Conservation (phyloP, 352 stramenopile genomes). For the Phytopythium mirpurense region DNA sequence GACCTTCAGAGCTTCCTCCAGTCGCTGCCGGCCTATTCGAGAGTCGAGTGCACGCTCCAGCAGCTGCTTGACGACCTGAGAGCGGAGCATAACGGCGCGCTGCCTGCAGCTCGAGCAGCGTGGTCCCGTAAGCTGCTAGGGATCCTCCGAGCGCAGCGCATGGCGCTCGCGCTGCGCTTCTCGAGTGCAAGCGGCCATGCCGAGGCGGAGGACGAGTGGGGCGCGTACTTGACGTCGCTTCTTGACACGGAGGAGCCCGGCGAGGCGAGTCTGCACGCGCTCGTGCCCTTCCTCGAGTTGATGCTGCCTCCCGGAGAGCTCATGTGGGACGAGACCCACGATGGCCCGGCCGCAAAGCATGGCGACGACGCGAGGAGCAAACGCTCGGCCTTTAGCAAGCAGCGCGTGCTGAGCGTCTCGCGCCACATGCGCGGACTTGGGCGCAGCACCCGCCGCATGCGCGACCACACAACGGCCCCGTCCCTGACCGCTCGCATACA, state of each 20-base stretch:
- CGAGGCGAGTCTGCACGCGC: slow-evolving; percentile 12
- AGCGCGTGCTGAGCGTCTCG: not conserved
- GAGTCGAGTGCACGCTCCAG: slow-evolving; percentile 10
- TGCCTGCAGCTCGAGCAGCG: slow-evolving; percentile 9
- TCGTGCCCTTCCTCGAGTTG: slow-evolving; percentile 16
- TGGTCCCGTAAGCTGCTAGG: slow-evolving; percentile 14
- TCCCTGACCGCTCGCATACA: no score
- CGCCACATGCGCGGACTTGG: not conserved
- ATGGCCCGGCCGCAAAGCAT: not conserved
- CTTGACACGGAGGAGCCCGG: slow-evolving; percentile 9
- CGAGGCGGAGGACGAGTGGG: slow-evolving; percentile 9
- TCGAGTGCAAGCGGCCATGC: not conserved
- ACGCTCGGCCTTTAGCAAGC: not conserved
- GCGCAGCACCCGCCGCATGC: not conserved
- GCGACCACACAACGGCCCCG: not conserved
- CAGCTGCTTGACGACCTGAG: slow-evolving; percentile 10
- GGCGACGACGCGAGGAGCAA: not conserved
- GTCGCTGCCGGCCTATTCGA: slow-evolving; percentile 14
- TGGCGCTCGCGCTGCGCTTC: slow-evolving; percentile 9
- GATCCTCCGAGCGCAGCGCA: slow-evolving; percentile 10
- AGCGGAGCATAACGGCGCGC: slow-evolving; percentile 3
- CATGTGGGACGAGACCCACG: slow-evolving; percentile 4
- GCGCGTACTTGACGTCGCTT: slow-evolving; percentile 8
- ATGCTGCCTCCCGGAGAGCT: slow-evolving; percentile 17
- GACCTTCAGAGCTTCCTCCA: slow-evolving; percentile 10